Evolutionary conservation across 306 rosid genomes (phyloP), one percentile per base, ranked within the genome.

Genomic region (Cicer judaicum): DNA sequence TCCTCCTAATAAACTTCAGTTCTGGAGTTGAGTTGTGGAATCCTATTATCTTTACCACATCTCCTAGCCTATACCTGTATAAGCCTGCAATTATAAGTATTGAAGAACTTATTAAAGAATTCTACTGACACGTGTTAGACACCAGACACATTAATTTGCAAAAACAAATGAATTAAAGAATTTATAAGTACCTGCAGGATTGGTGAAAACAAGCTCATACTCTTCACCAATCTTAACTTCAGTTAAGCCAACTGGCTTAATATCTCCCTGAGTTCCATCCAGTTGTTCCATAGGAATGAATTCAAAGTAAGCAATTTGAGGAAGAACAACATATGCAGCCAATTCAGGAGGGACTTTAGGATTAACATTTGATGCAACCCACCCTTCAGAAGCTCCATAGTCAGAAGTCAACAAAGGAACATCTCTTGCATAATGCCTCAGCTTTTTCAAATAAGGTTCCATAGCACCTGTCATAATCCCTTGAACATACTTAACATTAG

Each of bases 391-490:
- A 56, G 99, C 63, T 7, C 99, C 99, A 79, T 94, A 94, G 46
- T 94, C 99, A 53, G 95, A 87, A 80, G 89, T 92, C 81, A 92
- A 19, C 77, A 93, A 76, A n/a, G 96, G 98, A 71, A 56, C 14
- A 47, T 85, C 90, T 6, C 87, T 90, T 0, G 91, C 94, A 77
- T 94, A 91, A 66, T 94, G 96, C 88, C 96, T 94, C 76, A 94
- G 40, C 60, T 88, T 91, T 29, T 82, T 84, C 84, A 86, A 55
- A 71, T 91, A 94, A 61, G 89, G 91, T 81, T 88, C 97, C 97
- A 94, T 94, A 36, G 97, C 86, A 29, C 98, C 98, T 0, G 98
- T 94, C 98, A 94, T 91, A 75, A 94, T 87, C 47, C 91, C 98
- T 53, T 82, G 78, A 16, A 94, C 81, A 72, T 88, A 94, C 86